Base-by-base conservation (phyloP, 331 rosid genomes). In the Cydonia oblonga region DNA sequence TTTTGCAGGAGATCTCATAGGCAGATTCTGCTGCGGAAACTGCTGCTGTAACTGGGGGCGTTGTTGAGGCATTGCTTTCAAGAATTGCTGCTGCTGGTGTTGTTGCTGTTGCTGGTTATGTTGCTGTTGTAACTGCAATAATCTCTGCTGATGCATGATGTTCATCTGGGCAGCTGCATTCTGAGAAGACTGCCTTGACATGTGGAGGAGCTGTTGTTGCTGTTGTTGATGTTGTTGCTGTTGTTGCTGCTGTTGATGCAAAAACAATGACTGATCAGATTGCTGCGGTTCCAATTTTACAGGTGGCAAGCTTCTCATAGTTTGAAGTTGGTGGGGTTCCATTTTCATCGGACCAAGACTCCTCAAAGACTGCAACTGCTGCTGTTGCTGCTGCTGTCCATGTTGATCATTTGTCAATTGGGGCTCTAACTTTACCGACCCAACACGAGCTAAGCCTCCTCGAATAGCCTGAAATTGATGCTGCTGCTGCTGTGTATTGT, bases 181-280 rank as follows among this genome's bases (percentile, higher is more conserved):
- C 77, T 88, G 98, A 70, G 98, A 62, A 64, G 96, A 70, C 74
- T 89, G 97, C 85, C 95, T 84, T 32, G 98, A 85, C 92, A 91
- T 86, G 70, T 90, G 92, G 33, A 93, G 90, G 57, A 91, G 79
- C 62, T 86, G 90, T 33, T 86, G 66, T 29, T 61, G 66, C 7
- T 38, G 42, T 3, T 84, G 89, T 64, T 86, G 90, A 2, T 38
- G 92, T 7, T 88, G 89, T 5, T 89, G 96, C 6, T 93, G 90
- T 10, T 38, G 92, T 7, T 88, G 89, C 7, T 89, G 96, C 6
- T 93, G 98, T 8, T 87, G 96, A 72, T 91, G 99, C 77, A 86
- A 80, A 84, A 76, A 93, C 72, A 87, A 60, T 26, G 96, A 83
- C 64, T 89, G 98, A 72, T 93, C 98, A 13, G 83, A 76, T 66